Base-by-base conservation (phyloP, 768 basidiomycete species). In the Phanerochaete carnosa region DNA sequence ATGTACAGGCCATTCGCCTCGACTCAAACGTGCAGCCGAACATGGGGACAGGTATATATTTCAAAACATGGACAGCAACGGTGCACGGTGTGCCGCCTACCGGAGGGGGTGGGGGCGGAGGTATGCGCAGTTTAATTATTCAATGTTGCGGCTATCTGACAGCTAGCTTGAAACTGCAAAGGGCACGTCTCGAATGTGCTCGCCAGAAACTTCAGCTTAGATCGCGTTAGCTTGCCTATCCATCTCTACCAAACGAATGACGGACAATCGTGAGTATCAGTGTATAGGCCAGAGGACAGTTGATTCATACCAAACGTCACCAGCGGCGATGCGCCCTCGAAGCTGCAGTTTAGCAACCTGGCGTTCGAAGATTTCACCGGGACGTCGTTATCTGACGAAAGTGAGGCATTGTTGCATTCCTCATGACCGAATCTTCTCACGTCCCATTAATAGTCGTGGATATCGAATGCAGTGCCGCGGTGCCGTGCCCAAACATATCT, bases 1-100 rank as follows among this genome's bases (percentile, higher is more conserved):
- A 83, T 58, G 68, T 84, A 30, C 73, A 83, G 80, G 73, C 84
- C 62, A 71, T 80, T 25, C 78, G 83, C 7, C 76, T 84, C 25
- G 73, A 79, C 60, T 66, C 79, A 1, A 70, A 70, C 22, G 73
- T 82, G 9, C 83, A 86, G 65, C 84, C 84, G 13, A 81, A 83
- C 70, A 84, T 84, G 82, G 73, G 67, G 1, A 78, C 76, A 55
- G 84, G 82, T 26, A 82, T 83, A 5, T 84, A 83, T 69, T 78
- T 84, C 69, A 84, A 85, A 69, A 78, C 81, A 0, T 85, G 83
- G 82, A 77, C 77, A 30, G 82, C 79, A 2, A 73, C 77, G 2
- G 75, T 80, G 12, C 77, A 82, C 60, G 83, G 84, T 2, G 68
- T 69, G 9, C 84, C 84, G 7, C 83, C 83, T 1, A 83, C 80